Percentiles rank a stretch among this genome's conserved stretches.
Evolutionary conservation across 1,139 yeast genomes (phyloP).

Genomic region (Arxiozyma bovina): DNA sequence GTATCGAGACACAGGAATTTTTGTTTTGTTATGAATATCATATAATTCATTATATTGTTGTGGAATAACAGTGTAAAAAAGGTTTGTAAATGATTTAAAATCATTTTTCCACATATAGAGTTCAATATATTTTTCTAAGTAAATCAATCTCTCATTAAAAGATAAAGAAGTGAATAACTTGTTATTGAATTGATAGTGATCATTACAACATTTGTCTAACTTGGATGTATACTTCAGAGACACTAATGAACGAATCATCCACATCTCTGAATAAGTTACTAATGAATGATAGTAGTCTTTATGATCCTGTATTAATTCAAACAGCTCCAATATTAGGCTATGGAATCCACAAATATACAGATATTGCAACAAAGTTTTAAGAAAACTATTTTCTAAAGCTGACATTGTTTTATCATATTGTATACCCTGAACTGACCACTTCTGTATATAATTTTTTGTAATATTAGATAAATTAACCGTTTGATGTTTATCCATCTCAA

Average conservation of each 20-base stretch:
- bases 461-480: constrained; percentile 11
- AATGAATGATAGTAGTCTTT: constrained; percentile 10
- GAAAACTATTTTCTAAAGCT: constrained; percentile 32
- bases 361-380: constrained; percentile 32
- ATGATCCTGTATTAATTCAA: constrained; percentile 6
- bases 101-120: constrained; percentile 14
- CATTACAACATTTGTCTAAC: not conserved
- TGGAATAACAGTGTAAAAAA: constrained; percentile 15
- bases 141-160: not conserved
- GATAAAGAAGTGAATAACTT: not conserved
- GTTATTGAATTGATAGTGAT: not conserved
- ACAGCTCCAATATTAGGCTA: constrained; percentile 27
- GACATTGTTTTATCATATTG: constrained; percentile 13
- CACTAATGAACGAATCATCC: not conserved
- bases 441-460: constrained; percentile 21
- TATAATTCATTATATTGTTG: constrained; percentile 14
- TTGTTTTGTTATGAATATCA: constrained; percentile 20
- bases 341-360: constrained; percentile 35
- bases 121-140: constrained; percentile 1
- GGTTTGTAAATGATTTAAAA: constrained; percentile 9
- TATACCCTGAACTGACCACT: constrained; percentile 23
- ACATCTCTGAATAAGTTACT: not conserved
- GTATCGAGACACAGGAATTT: constrained; percentile 18
- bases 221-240: not conserved
- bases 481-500: constrained; percentile 25